These are phyloP conservation scores for Daldinia sp. DNA, from an alignment of 2,329 filamentous ascomycete genomes.

Conservation along the genomic window DNA sequence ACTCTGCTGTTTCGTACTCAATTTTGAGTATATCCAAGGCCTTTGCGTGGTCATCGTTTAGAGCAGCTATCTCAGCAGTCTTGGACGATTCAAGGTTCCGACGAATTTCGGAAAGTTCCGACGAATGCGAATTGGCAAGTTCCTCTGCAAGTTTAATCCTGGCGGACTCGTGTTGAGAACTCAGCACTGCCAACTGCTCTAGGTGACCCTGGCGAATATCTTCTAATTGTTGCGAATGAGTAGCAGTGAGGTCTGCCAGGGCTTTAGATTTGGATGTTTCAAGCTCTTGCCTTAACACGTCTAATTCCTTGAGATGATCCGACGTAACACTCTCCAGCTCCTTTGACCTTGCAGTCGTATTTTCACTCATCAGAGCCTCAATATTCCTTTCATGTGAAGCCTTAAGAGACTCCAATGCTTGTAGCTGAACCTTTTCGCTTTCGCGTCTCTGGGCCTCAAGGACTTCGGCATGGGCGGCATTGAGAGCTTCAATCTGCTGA, in stretches of 20 bases:
- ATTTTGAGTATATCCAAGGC: conserved; percentile 27
- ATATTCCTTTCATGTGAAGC: conserved; percentile 43
- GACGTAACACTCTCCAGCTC: conserved; percentile 40
- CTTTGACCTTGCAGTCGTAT: conserved; percentile 36
- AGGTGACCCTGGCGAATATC: conserved; percentile 27
- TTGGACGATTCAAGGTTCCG: conserved; percentile 35
- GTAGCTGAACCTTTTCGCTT: conserved; percentile 38
- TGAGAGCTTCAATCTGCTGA: conserved; percentile 45
- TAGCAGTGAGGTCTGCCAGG: conserved; percentile 26
- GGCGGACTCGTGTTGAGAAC: conserved; percentile 28
- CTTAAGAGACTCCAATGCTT: conserved; percentile 43
- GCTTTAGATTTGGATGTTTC: conserved; percentile 35
- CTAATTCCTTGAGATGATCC: conserved; percentile 40
- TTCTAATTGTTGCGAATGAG: conserved; percentile 38
- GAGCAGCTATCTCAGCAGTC: conserved; percentile 35
- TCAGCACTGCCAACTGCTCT: conserved; percentile 12
- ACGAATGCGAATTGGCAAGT: conserved; percentile 21
- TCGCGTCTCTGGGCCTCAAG: conserved; percentile 47
- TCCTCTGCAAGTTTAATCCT: conserved; percentile 30
- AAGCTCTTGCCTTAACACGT: conserved; percentile 36
- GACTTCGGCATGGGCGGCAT: conserved; percentile 45
- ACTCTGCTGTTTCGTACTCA: conserved; percentile 28
- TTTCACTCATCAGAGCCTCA: conserved; percentile 41
- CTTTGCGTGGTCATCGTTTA: conserved; percentile 21
- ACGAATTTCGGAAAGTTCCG: conserved; percentile 26